Conservation (phyloP, 176 grass and related monocot species). For the Melocanna baccifera region DNA sequence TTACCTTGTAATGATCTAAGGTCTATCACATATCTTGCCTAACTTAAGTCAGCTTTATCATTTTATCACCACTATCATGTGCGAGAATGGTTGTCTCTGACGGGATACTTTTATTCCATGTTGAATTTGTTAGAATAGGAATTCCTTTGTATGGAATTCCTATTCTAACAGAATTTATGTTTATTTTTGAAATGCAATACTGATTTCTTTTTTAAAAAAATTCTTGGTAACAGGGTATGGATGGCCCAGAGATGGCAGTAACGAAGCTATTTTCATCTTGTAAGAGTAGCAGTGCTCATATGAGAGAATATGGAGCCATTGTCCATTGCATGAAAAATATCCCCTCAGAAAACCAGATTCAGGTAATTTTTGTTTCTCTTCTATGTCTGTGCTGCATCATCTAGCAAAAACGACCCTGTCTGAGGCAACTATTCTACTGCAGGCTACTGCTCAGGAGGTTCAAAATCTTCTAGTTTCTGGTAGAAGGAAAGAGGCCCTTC, state of each 20-base stretch:
- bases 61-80: not conserved
- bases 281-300: constrained; percentile 41
- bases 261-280: constrained; percentile 80
- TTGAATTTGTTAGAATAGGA: not conserved
- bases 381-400: not conserved
- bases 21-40: not conserved
- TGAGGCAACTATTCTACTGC: constrained; percentile 22
- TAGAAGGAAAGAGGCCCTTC: constrained; percentile 88
- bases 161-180: not conserved
- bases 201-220: constrained; percentile 23
- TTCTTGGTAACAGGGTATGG: constrained; percentile 56
- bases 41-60: not conserved
- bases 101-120: not conserved
- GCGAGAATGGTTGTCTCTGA: not conserved
- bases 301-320: constrained; percentile 48
- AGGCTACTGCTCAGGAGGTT: constrained; percentile 78
- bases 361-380: constrained; percentile 43
- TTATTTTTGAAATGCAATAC: not conserved
- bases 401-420: not conserved
- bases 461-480: constrained; percentile 94
- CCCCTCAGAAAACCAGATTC: constrained; percentile 72
- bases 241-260: constrained; percentile 86
- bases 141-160: no score
- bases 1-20: no score
- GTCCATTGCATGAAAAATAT: constrained; percentile 66